Evolutionary conservation across 768 basidiomycete species (phyloP), one percentile per base, ranked within the genome.

Genomic region (Rubroboletus satanas): DNA sequence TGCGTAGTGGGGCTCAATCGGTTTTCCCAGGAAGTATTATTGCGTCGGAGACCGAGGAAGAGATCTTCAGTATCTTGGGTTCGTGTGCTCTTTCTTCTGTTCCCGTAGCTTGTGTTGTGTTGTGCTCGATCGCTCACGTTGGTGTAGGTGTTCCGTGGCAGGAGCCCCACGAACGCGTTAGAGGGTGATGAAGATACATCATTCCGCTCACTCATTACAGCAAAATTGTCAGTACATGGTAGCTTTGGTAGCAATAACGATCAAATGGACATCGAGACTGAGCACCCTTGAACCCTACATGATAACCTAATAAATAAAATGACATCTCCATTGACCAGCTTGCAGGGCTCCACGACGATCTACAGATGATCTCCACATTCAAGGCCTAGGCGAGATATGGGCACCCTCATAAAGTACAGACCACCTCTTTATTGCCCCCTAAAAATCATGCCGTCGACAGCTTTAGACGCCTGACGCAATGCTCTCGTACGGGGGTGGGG

Each of bases 41-140:
- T 18, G 92, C 91, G 4, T 90, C 89, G 0, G 83, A 87, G 65
- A 93, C 88, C 0, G 94, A 97, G 70, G 77, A 85, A 64, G 90
- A 93, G 59, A 95, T 98, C 35, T 93, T 97, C 62, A 71, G 75
- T 18, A 85, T 85, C 35, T 73, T 98, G 38, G 78, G 82, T 75
- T 52, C 53, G 74, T 67, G 17, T 21, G 8, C 10, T 49, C n/a
- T 49, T 5, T 29, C 2, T 31, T 15, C 6, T n/a, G 11, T 12
- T 28, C 4, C 0, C 15, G 7, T 9, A 2, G n/a, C n/a, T 29
- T 26, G 23, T 11, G 5, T 41, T 3, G 9, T 9, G 17, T 42
- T 5, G 17, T 21, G 6, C 51, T 42, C 21, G 43, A 43, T 36
- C n/a, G 7, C 33, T 59, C 12, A 58, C 46, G 42, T 31, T 39